Evolutionary conservation across 768 basidiomycete species (phyloP).

Genomic region (Lactarius quietus): DNA sequence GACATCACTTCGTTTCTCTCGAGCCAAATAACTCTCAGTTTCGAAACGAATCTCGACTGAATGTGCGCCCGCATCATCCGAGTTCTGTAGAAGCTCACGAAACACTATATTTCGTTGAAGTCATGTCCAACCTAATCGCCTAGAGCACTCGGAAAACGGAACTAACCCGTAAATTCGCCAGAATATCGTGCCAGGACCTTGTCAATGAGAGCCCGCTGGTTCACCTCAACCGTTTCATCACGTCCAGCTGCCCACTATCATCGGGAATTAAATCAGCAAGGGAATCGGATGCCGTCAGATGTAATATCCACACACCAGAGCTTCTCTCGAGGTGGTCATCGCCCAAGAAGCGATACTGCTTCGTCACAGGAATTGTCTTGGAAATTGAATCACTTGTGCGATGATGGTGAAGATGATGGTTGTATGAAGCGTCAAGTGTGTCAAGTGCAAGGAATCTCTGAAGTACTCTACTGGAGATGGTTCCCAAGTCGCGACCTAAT

Average conservation of each 20-base stretch:
- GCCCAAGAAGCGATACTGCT: not conserved
- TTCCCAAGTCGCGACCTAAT: not conserved
- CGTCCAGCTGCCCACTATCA: slow-evolving; percentile 53
- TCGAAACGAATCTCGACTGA: slow-evolving; percentile 78
- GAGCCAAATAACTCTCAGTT: slow-evolving; percentile 49
- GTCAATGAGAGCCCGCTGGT: slow-evolving; percentile 95
- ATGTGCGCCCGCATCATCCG: slow-evolving; percentile 82
- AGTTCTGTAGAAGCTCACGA: slow-evolving; percentile 91
- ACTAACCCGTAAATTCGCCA: slow-evolving; percentile 80
- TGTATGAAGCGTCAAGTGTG: too few species aligned
- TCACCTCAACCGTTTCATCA: slow-evolving; percentile 85
- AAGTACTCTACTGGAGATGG: not conserved
- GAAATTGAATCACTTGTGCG: not conserved
- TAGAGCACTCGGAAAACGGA: not conserved
- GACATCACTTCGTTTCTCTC: slow-evolving; percentile 27
- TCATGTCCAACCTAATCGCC: not conserved
- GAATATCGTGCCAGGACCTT: slow-evolving; percentile 95
- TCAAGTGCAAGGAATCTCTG: too few species aligned
- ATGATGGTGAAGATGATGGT: too few species aligned
- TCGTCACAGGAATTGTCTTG: too few species aligned
- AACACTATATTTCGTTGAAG: slow-evolving; percentile 41
- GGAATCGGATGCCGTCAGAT: not conserved
- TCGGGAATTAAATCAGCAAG: not conserved
- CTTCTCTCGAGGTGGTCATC: slow-evolving; percentile 19
- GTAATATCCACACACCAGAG: slow-evolving; percentile 12